Base-by-base conservation (phyloP, 1,139 yeast species). In the Sugiyamaella xylanicola region DNA sequence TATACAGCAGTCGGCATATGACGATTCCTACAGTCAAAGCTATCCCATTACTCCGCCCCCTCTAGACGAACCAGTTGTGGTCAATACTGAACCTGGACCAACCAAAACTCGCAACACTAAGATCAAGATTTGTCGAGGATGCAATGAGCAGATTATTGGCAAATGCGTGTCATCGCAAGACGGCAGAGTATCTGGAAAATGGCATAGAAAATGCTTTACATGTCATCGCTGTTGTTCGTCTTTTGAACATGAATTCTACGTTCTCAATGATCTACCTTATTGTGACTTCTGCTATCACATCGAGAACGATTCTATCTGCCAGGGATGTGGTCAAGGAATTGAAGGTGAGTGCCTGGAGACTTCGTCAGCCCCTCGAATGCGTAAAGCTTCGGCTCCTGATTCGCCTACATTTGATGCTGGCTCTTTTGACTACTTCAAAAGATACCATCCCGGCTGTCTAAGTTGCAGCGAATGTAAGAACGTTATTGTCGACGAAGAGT, bases 261-360 rank as follows among this genome's bases (percentile, higher is more conserved):
- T 88, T 2, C 77, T 83, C 46, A 77, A 84, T 47, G 96, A 93
- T 70, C 68, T 76, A 58, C 97, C 98, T 13, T 89, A 84, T 71
- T 93, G 99, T 75, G 81, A 68, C 39, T 60, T 61, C 42, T 96
- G 95, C 73, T 93, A 88, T 73, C 98, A 93, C 69, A 74, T 76
- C 56, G 76, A 81, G 56, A 92, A 92, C 71, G 81, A 84, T 54
- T 85, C 96, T 0, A 71, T 87, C 16, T 93, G 99, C 72, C 77
- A 77, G 54, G 72, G 77, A 15, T 93, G 99, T 71, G 75, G 79
- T 8, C 66, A 66, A 3, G 96, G 96, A 17, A 89, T 93, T 54
- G 97, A 93, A 71, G 99, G 99, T 13, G 84, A 83, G 67, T 93
- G 98, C 70, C 77, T 92, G 53, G 96, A 89, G 67, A 87, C 72